phyloP scores from a whole-genome alignment of 768 basidiomycete species.

The Trametes cubensis region DNA sequence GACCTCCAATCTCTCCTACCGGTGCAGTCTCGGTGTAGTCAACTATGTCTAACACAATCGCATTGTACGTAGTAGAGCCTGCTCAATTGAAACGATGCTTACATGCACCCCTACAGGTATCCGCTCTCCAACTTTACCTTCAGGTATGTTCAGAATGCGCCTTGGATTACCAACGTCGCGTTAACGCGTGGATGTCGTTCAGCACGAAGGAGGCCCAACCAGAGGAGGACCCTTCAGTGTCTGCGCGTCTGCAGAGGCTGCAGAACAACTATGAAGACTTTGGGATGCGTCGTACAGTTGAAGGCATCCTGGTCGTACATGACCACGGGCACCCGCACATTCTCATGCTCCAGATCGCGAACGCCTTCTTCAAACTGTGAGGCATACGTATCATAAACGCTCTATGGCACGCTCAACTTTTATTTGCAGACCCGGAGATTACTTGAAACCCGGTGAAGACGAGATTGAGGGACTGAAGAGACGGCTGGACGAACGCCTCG shows the following conservation, averaged over 20 bases:
- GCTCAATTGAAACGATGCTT: background rate
- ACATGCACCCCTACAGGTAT: slow-evolving; percentile 50
- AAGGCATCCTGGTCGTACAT: slow-evolving; percentile 87
- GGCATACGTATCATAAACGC: slow-evolving; percentile 34
- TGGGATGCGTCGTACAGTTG: slow-evolving; percentile 95
- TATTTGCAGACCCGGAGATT: slow-evolving; percentile 84
- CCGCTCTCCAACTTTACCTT: slow-evolving; percentile 92
- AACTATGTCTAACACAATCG: slow-evolving; percentile 55
- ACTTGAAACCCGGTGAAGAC: slow-evolving; percentile 94
- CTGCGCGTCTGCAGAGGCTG: slow-evolving; percentile 89
- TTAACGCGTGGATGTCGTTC: background rate
- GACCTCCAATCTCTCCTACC: background rate
- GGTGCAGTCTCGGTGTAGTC: background rate
- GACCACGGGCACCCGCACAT: slow-evolving; percentile 98
- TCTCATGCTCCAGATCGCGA: slow-evolving; percentile 97
- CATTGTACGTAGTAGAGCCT: slow-evolving; percentile 40
- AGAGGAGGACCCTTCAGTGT: slow-evolving; percentile 96
- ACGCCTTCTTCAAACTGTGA: slow-evolving; percentile 98
- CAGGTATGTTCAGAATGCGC: slow-evolving; percentile 50
- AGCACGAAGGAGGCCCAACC: slow-evolving; percentile 97
- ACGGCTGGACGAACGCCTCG: slow-evolving; percentile 86
- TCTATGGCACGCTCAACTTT: background rate
- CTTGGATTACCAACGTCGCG: slow-evolving; percentile 1
- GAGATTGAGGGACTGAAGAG: slow-evolving; percentile 90
- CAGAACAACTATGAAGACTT: slow-evolving; percentile 97